These are phyloP conservation scores for Penicillium desertorum DNA, from an alignment of 495 filamentous ascomycete genomes.

Conservation along the genomic window DNA sequence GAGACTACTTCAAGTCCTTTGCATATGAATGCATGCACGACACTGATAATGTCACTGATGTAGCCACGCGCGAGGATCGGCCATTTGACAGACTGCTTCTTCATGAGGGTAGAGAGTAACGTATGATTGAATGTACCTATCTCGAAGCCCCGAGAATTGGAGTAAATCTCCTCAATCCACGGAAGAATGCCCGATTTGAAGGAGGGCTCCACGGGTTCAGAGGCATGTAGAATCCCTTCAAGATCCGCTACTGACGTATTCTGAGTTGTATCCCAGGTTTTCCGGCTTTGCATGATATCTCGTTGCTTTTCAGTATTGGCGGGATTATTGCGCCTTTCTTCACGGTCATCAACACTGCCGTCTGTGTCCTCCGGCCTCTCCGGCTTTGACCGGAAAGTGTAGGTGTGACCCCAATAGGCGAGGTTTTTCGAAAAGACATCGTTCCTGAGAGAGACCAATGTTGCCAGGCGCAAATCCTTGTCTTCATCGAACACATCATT, in stretches of 20 bases:
- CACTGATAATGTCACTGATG: conserved; percentile 41
- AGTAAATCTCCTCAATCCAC: conserved; percentile 34
- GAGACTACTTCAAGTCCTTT: conserved; percentile 39
- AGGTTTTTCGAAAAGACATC: conserved; percentile 45
- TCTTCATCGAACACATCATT: conserved; percentile 39
- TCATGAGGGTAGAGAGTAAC: conserved; percentile 47
- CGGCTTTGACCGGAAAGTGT: neutral
- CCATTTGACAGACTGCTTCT: conserved; percentile 58
- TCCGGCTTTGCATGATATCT: conserved; percentile 2
- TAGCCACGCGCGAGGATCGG: conserved; percentile 43
- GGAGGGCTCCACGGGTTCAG: conserved; percentile 6
- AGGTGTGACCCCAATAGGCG: conserved; percentile 35
- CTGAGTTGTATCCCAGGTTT: neutral
- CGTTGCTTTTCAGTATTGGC: neutral
- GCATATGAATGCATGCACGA: conserved; percentile 49
- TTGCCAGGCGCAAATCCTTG: conserved; percentile 41
- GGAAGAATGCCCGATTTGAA: conserved; percentile 19
- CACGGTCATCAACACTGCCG: neutral
- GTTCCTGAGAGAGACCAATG: conserved; percentile 43
- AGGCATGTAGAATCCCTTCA: conserved; percentile 26
- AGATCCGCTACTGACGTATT: conserved; percentile 17
- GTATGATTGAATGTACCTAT: conserved; percentile 37
- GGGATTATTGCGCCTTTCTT: neutral
- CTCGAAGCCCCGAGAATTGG: conserved; percentile 35
- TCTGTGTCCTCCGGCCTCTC: neutral